Evolutionary conservation across 139 green algal species (phyloP).

Genomic region (Chlorella sp.): DNA sequence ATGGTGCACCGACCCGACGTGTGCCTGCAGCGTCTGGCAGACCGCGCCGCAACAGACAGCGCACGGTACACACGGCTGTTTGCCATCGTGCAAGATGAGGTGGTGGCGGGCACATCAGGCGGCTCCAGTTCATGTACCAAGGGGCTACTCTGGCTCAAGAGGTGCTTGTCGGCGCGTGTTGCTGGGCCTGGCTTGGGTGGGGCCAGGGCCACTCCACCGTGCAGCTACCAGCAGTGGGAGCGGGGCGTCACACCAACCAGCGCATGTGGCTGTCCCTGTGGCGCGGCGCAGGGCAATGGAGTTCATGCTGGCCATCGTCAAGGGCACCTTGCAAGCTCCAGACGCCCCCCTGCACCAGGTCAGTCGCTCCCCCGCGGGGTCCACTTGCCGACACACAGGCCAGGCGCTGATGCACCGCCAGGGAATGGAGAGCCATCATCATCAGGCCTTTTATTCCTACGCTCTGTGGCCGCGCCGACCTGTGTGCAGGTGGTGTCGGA

Average conservation of each 20-base stretch:
- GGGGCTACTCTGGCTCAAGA: slow-evolving; percentile 70
- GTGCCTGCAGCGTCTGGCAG: slow-evolving; percentile 35
- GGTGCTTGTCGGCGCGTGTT: slow-evolving; percentile 18
- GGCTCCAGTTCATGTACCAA: slow-evolving; percentile 54
- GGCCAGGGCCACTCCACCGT: too few species aligned
- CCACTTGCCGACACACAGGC: neutral
- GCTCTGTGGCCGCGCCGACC: neutral
- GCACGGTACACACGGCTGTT: slow-evolving; percentile 42
- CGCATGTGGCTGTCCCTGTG: neutral
- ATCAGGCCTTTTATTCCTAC: neutral
- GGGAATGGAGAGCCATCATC: too few species aligned
- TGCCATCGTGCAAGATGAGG: slow-evolving; percentile 59
- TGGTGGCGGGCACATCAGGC: slow-evolving; percentile 31
- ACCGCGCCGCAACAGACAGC: slow-evolving; percentile 29
- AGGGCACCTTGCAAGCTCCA: neutral
- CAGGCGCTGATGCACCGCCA: too few species aligned
- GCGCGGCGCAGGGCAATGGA: slow-evolving; percentile 57
- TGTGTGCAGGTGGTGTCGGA: slow-evolving; percentile 19
- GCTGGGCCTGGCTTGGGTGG: neutral
- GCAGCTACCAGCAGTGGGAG: too few species aligned
- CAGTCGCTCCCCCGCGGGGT: too few species aligned
- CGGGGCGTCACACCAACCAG: too few species aligned
- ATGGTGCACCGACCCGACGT: too few species aligned
- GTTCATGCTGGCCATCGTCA: slow-evolving; percentile 60
- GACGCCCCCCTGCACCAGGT: neutral